phyloP scores from a whole-genome alignment of 148 eudicot genomes.

The Pharnaceum exiguum region DNA sequence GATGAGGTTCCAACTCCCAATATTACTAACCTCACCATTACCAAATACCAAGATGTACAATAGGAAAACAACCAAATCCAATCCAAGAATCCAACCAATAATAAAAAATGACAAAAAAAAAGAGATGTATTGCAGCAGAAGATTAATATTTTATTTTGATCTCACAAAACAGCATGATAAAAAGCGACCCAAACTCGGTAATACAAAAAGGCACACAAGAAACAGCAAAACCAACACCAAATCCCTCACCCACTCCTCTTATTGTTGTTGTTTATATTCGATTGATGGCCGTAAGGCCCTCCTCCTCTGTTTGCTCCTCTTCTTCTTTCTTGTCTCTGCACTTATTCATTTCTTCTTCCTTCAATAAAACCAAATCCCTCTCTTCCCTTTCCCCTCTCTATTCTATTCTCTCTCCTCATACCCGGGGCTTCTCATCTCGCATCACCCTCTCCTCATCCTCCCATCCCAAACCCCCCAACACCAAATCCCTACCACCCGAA shows the following conservation, averaged over 20 bases:
- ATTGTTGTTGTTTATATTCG: conserved; percentile 9
- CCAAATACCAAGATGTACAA: too few relatives aligned
- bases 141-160: too few relatives aligned
- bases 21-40: not conserved
- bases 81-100: too few relatives aligned
- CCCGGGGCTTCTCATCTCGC: not conserved
- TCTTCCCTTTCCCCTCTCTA: not conserved
- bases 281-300: conserved; percentile 83
- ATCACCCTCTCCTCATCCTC: not conserved
- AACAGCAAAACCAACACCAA: not conserved
- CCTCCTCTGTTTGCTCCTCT: conserved; percentile 7
- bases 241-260: not conserved
- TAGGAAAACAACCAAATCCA: too few relatives aligned
- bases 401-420: conserved; percentile 8
- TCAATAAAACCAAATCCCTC: conserved; percentile 1
- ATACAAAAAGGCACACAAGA: too few relatives aligned
- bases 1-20: too few relatives aligned
- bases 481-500: conserved; percentile 17
- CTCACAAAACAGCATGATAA: too few relatives aligned
- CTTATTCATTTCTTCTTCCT: conserved; percentile 14
- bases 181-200: too few relatives aligned
- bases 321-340: not conserved
- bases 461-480: conserved; percentile 2
- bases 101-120: too few relatives aligned
- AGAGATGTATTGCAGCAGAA: too few relatives aligned